Percentiles rank a stretch among this genome's conserved stretches.
Evolutionary conservation across 176 grass and related monocot species (phyloP).

Genomic region (Oropetium thomaeum): DNA sequence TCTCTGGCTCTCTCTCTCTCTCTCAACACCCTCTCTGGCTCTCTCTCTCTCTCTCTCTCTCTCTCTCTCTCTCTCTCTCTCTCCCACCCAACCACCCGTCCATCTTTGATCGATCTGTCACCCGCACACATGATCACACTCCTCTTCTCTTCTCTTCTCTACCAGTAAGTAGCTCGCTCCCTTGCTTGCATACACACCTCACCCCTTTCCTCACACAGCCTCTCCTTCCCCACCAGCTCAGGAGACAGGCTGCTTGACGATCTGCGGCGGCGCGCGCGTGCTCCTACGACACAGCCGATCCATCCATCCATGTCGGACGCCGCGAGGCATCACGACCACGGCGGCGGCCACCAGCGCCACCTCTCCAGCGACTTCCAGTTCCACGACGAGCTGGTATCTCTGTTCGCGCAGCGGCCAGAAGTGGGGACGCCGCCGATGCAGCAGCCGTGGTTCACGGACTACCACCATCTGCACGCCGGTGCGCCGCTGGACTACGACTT

Average conservation of each 20-base stretch:
- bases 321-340: slow-evolving; percentile 32
- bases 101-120: slow-evolving; percentile 33
- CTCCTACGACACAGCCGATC: neutral
- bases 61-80: no score
- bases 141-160: no score
- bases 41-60: no score
- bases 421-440: neutral
- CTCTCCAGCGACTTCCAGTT: slow-evolving; percentile 44
- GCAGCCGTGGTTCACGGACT: slow-evolving; percentile 31
- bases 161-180: slow-evolving; percentile 1
- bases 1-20: no score
- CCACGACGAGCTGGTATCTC: slow-evolving; percentile 60
- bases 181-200: slow-evolving; percentile 28
- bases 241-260: slow-evolving; percentile 14
- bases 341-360: slow-evolving; percentile 13
- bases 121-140: slow-evolving; percentile 37
- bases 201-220: neutral
- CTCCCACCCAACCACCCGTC: slow-evolving; percentile 41
- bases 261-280: neutral
- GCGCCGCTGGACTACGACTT: slow-evolving; percentile 31
- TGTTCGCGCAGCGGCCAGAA: slow-evolving; percentile 50
- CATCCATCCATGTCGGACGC: slow-evolving; percentile 44
- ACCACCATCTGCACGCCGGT: slow-evolving; percentile 29
- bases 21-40: no score
- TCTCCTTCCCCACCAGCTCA: neutral